These are phyloP conservation scores for Boletus edulis DNA, from an alignment of 768 basidiomycete genomes.

Conservation along the genomic window DNA sequence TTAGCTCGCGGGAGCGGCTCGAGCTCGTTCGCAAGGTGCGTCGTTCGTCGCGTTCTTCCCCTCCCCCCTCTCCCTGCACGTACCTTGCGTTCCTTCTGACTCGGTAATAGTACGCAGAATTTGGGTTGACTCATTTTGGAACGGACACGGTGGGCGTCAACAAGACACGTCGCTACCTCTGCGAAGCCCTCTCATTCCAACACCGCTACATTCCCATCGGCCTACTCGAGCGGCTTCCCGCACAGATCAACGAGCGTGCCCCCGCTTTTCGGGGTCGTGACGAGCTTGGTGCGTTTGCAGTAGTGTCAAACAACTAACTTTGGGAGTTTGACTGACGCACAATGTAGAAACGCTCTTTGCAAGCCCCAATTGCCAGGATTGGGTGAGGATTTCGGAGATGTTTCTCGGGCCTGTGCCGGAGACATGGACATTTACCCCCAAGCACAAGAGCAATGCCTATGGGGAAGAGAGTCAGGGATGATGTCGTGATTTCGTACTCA, in stretches of 20 bases:
- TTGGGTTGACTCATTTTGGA: conserved; percentile 82
- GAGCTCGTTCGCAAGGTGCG: conserved; percentile 74
- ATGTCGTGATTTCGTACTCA: conserved; percentile 16
- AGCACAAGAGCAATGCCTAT: conserved; percentile 90
- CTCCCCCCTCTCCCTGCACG: background rate
- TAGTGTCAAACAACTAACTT: too few species aligned
- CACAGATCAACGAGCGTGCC: conserved; percentile 85
- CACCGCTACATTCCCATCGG: conserved; percentile 96
- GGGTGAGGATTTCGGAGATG: conserved; percentile 95
- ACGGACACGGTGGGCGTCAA: conserved; percentile 89
- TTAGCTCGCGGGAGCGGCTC: conserved; percentile 78
- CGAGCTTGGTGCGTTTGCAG: conserved; percentile 66
- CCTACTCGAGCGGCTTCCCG: conserved; percentile 78
- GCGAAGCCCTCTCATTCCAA: conserved; percentile 94
- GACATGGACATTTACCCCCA: conserved; percentile 82
- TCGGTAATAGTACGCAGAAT: conserved; percentile 73
- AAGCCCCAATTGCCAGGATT: conserved; percentile 75
- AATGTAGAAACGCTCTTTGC: conserved; percentile 76
- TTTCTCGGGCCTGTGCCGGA: conserved; percentile 88
- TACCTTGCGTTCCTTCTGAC: background rate
- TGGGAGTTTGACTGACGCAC: background rate
- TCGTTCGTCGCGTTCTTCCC: background rate
- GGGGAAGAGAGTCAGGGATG: conserved; percentile 62
- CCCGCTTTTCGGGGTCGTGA: conserved; percentile 84
- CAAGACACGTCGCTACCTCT: conserved; percentile 88